Evolutionary conservation across 2,329 filamentous ascomycete species (phyloP), one percentile per base, ranked within the genome.

Genomic region (Arthroderma sp.): DNA sequence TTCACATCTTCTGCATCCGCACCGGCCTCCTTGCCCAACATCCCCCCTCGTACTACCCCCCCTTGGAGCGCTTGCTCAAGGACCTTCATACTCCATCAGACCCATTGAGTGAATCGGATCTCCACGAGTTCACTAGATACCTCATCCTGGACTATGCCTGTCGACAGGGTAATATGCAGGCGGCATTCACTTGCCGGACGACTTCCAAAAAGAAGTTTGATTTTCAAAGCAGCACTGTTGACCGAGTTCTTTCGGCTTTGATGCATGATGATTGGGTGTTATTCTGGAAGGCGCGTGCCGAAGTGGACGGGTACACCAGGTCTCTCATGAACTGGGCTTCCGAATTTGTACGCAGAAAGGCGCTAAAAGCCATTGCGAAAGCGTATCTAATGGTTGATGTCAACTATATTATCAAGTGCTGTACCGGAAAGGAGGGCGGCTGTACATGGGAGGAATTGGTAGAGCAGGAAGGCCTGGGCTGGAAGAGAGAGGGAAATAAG

Each of bases 1-100:
- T 81, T 10, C 94, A 96, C 65, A 78, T 94, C 50, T 96, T 96
- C 70, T 86, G 85, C 56, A 85, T 94, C 55, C 82, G 88, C 44
- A 73, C 88, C 28, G 80, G 84, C 27, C 81, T 98, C 50, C 75
- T 94, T 31, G 78, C 83, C 46, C 78, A 80, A 51, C 82, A 93
- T 54, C 83, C 82, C 54, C 86, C 94, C 54, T 87, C 87, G 1
- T 98, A 96, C 62, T 82, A 89, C 51, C 86, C 89, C 0, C 86
- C 89, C 1, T 76, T 96, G 22, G 74, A 83, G 34, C 79, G 94
- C 55, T 74, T 95, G 2, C 70, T 98, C 8, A 74, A 79, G 38
- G 66, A 68, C 5, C 79, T 96, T 49, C 83, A 93, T 54, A 61
- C 62, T 5, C 69, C 73, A 0, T 62, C 70, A 2, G 75, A 80